Evolutionary conservation across 2,329 filamentous ascomycete genomes (phyloP), one percentile per base, ranked within the genome.

Genomic region (Sphaceloma murrayae): DNA sequence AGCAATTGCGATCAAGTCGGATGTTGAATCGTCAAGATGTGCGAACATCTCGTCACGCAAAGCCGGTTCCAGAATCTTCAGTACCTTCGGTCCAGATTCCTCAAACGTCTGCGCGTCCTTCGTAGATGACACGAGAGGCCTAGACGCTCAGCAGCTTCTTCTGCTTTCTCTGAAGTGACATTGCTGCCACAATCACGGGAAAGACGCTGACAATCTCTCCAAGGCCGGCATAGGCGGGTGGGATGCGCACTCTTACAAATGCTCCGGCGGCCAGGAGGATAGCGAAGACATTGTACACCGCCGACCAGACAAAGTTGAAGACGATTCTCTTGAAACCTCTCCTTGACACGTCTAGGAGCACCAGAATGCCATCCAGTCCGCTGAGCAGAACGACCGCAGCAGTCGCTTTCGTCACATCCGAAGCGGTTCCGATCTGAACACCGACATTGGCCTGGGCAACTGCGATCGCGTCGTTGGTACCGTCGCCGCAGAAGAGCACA

Each of bases 391-490:
- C 74, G 0, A 82, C 75, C 52, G 87, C 81, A 0, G 84, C 79
- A 0, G 80, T 79, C 2, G 67, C 70, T 44, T 74, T 67, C 0
- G 83, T 79, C 1, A 87, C 68, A 46, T 86, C 82, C 1, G 71
- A 76, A 3, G 69, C 67, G 46, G 66, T 69, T 47, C 73, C 73
- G 57, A 89, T 74, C 51, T 85, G 80, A 0, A 87, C 67, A 19
- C 85, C 85, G 19, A 89, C 72, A 4, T 72, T 73, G 1, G 85
- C 81, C 55, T 79, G 74, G 0, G 81, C 77, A 2, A 89, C 68
- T 0, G 84, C 84, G 2, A 76, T 69, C 0, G 84, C 80, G 54
- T 89, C 84, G 58, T 89, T 89, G 11, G 81, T 86, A 1, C 85
- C 85, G 53, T 89, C 84, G 24, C 84, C 84, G 42, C 75, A 72